These are phyloP conservation scores for Claviceps humidiphila DNA, from an alignment of 2,329 filamentous ascomycete species.

Conservation along the genomic window DNA sequence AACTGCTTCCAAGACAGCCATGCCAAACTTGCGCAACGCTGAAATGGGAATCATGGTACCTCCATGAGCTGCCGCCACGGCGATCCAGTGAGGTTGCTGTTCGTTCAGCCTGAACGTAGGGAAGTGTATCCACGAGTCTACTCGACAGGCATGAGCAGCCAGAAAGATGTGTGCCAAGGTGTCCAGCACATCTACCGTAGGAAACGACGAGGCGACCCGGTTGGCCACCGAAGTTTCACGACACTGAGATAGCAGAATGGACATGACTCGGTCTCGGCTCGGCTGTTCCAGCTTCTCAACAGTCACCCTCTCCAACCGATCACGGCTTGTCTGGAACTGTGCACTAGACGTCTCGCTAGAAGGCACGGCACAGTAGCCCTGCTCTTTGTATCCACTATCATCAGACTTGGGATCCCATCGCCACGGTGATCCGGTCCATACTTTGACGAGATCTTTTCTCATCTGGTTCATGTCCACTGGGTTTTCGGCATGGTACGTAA, in stretches of 20 bases:
- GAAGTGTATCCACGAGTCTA: slow-evolving; percentile 49
- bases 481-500: slow-evolving; percentile 19
- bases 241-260: slow-evolving; percentile 48
- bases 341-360: slow-evolving; percentile 23
- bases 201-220: slow-evolving; percentile 47
- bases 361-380: slow-evolving; percentile 31
- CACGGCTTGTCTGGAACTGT: slow-evolving; percentile 25
- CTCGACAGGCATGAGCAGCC: slow-evolving; percentile 39
- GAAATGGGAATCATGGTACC: slow-evolving; percentile 44
- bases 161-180: slow-evolving; percentile 48
- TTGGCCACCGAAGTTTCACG: slow-evolving; percentile 34
- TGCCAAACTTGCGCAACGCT: slow-evolving; percentile 47
- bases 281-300: slow-evolving; percentile 31
- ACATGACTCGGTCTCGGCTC: slow-evolving; percentile 48
- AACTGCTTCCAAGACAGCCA: slow-evolving; percentile 39
- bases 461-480: slow-evolving; percentile 31
- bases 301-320: slow-evolving; percentile 26
- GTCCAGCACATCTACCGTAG: slow-evolving; percentile 46
- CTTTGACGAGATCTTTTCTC: slow-evolving; percentile 31
- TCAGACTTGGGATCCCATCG: slow-evolving; percentile 33
- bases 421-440: slow-evolving; percentile 38
- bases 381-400: slow-evolving; percentile 31
- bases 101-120: slow-evolving; percentile 43
- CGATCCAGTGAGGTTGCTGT: slow-evolving; percentile 45
- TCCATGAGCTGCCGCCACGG: slow-evolving; percentile 46